Base-by-base conservation (phyloP, 345 rosid genomes). In the Geranium rotundifolium region DNA sequence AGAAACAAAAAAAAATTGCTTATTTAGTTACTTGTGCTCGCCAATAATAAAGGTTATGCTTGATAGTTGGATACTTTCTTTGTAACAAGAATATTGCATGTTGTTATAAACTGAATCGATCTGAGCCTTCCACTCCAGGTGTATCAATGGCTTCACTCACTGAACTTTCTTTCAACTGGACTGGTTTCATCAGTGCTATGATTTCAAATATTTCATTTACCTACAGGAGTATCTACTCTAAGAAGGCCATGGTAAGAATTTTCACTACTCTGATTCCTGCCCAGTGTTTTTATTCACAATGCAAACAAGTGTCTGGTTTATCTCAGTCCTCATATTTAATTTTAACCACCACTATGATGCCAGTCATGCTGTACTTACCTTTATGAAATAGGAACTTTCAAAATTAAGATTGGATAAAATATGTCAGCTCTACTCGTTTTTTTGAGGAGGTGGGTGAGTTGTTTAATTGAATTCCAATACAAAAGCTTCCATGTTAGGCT, bases 121-220 rank as follows among this genome's bases (percentile, higher is more conserved):
- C 49, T 19, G 50, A 61, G 17, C 12, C 64, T 59, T 54, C 4
- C 50, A 68, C 69, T 46, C 13, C 12, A 89, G 95, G 97, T 76
- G 97, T 90, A 56, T 71, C 97, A 62, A 79, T 86, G 96, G 97
- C 99, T 67, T 90, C 96, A 54, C 64, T 93, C 63, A 93, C 97
- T 17, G 97, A 93, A 73, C 79, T 92, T 61, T 92, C 99, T 19
- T 92, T 92, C 87, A 92, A 92, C 62, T 92, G 99, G 99, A 65
- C 65, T 5, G 99, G 99, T 23, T 89, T 92, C 80, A 92, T 89
- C 34, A 92, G 99, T 67, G 99, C 99, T 1, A 89, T 92, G 98
- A 92, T 92, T 56, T 92, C 97, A 69, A 92, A 92, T 75, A 71
- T 92, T 29, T 90, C 99, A 46, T 92, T 89, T 83, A 89, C 99